Evolutionary conservation across 257 asterid genomes (phyloP).

Genomic region (Coffea canephora): DNA sequence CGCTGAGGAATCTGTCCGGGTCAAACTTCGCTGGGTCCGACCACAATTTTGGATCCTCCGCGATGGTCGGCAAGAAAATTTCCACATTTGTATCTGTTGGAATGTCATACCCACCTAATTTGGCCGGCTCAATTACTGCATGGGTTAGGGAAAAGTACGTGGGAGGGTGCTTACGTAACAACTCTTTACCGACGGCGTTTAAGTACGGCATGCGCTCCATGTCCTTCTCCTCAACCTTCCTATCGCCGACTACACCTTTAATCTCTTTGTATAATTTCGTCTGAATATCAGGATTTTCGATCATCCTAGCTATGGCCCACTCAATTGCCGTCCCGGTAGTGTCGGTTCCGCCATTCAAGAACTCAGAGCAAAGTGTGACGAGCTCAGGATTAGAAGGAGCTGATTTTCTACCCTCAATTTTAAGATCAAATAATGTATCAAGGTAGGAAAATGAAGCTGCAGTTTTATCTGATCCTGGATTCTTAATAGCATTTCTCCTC

Average conservation of each 20-base stretch:
- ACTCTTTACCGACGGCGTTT: slow-evolving; percentile 73
- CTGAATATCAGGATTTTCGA: slow-evolving; percentile 67
- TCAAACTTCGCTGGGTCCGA: slow-evolving; percentile 66
- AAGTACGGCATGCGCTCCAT: slow-evolving; percentile 72
- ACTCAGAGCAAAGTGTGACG: slow-evolving; percentile 77
- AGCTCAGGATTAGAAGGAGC: slow-evolving; percentile 56
- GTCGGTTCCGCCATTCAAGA: slow-evolving; percentile 91
- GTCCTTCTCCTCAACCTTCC: slow-evolving; percentile 67
- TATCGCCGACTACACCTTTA: slow-evolving; percentile 43
- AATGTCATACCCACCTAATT: slow-evolving; percentile 71
- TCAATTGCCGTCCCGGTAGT: slow-evolving; percentile 87
- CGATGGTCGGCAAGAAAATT: slow-evolving; percentile 51
- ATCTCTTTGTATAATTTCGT: slow-evolving; percentile 61
- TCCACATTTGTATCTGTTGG: slow-evolving; percentile 70
- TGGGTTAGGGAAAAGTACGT: slow-evolving; percentile 71
- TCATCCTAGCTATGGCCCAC: slow-evolving; percentile 79
- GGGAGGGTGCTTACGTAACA: slow-evolving; percentile 83
- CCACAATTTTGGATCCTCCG: slow-evolving; percentile 82
- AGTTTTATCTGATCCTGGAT: slow-evolving; percentile 48
- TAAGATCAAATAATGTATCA: slow-evolving; percentile 71
- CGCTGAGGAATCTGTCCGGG: slow-evolving; percentile 68
- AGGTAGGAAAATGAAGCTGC: slow-evolving; percentile 72
- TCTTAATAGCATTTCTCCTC: slow-evolving; percentile 47
- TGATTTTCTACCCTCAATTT: slow-evolving; percentile 68
- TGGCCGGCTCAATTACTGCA: slow-evolving; percentile 67